Evolutionary conservation across 441 rosid genomes (phyloP).

Genomic region (Syzygium syzygioides): DNA sequence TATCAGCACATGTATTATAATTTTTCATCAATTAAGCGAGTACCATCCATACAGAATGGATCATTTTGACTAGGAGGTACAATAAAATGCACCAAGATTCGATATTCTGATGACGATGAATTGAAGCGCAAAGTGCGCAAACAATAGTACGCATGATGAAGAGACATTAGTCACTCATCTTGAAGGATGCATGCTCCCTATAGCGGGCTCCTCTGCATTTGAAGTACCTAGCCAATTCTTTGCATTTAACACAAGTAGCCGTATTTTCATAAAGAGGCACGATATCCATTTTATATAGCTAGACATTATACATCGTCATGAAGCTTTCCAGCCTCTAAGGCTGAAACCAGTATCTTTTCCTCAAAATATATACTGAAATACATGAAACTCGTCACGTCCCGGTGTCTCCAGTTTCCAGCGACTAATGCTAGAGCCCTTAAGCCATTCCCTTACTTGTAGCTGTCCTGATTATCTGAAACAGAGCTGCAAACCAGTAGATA

Average conservation of each 20-base stretch:
- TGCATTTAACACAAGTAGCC: not conserved
- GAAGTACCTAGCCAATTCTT: not conserved
- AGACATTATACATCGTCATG: not conserved
- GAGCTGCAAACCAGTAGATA: conserved; percentile 22
- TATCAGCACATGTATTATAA: not conserved
- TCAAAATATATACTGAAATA: not conserved
- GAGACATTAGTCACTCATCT: not conserved
- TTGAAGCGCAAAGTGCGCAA: not conserved
- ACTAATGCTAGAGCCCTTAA: not conserved
- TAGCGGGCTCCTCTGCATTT: not conserved
- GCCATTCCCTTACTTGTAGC: conserved; percentile 27
- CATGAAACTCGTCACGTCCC: not conserved
- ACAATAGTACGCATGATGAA: not conserved
- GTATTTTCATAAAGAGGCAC: not conserved
- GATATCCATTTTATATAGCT: not conserved
- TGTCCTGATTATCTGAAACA: conserved; percentile 38
- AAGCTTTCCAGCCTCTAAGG: not conserved
- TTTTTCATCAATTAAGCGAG: not conserved
- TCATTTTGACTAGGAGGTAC: not conserved
- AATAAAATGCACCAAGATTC: not conserved
- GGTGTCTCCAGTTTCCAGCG: not conserved
- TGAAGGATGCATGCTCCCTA: not conserved
- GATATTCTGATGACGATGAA: not conserved
- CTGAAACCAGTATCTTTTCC: not conserved
- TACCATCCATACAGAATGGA: not conserved